These are phyloP conservation scores for Wickerhamiella bombiphila DNA, from an alignment of 805 yeast genomes.

Conservation along the genomic window DNA sequence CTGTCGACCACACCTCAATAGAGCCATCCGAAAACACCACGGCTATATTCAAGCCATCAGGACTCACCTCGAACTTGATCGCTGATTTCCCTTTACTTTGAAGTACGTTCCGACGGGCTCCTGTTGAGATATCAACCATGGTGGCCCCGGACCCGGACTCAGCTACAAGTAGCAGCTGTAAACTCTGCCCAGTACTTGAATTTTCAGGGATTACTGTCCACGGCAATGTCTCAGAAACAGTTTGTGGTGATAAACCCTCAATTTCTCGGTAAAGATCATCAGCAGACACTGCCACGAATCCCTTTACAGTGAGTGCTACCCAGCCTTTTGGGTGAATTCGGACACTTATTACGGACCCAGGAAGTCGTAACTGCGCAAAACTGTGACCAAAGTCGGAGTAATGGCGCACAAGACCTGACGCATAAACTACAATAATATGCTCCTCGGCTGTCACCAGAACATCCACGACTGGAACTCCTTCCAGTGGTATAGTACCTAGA, in stretches of 20 bases:
- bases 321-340: neutral
- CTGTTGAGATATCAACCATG: neutral
- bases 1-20: neutral
- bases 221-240: neutral
- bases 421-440: constrained; percentile 40
- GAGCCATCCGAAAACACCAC: neutral
- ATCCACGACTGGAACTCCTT: constrained; percentile 37
- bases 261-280: neutral
- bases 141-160: neutral
- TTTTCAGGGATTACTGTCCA: constrained; percentile 1
- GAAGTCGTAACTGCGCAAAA: constrained; percentile 27
- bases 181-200: neutral
- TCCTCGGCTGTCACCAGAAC: constrained; percentile 41
- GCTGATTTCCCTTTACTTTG: neutral
- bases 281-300: neutral
- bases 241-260: neutral
- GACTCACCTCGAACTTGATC: neutral
- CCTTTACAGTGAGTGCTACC: neutral
- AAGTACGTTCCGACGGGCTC: neutral
- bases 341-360: neutral
- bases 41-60: neutral
- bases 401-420: constrained; percentile 37
- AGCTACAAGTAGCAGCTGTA: neutral
- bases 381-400: constrained; percentile 56
- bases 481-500: constrained; percentile 23